Percentiles rank a stretch among this genome's conserved stretches.
These are phyloP conservation scores for Tricholomella constricta DNA, from an alignment of 768 basidiomycete species.

Conservation along the genomic window DNA sequence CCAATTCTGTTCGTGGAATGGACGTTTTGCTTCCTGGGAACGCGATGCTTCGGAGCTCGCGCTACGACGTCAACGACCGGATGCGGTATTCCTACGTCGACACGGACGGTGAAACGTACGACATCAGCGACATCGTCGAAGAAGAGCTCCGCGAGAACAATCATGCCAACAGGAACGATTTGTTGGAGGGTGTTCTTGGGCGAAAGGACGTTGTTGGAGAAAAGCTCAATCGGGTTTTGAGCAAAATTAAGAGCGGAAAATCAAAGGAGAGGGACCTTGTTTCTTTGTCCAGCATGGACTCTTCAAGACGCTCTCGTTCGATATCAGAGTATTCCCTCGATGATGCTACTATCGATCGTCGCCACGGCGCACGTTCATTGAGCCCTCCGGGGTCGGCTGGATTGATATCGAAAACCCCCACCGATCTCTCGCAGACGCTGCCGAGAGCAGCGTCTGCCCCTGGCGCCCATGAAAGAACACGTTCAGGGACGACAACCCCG, in stretches of 20 bases:
- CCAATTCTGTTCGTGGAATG: constrained; percentile 83
- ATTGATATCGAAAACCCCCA: constrained; percentile 21
- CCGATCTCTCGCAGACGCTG: constrained; percentile 6
- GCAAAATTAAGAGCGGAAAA: constrained; percentile 71
- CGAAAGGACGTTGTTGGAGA: constrained; percentile 64
- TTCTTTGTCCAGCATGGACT: constrained; percentile 26
- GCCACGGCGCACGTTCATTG: constrained; percentile 39
- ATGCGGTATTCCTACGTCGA: constrained; percentile 96
- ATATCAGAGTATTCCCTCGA: constrained; percentile 64
- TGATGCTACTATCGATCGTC: constrained; percentile 31
- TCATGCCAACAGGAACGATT: constrained; percentile 49
- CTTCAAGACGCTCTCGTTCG: constrained; percentile 40
- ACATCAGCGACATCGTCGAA: constrained; percentile 92
- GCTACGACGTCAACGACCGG: constrained; percentile 66
- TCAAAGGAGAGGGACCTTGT: constrained; percentile 39
- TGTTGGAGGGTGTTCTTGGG: constrained; percentile 66
- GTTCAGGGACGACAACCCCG: constrained; percentile 37
- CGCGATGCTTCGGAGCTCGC: constrained; percentile 81
- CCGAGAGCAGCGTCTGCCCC: constrained; percentile 16
- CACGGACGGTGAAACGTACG: constrained; percentile 85
- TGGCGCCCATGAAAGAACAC: constrained; percentile 11
- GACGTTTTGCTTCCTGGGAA: constrained; percentile 88
- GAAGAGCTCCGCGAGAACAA: constrained; percentile 75
- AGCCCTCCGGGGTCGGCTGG: constrained; percentile 43
- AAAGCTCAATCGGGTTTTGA: constrained; percentile 72